Percentiles rank a stretch among this genome's conserved stretches.
phyloP scores from a whole-genome alignment of 768 basidiomycete genomes.

The Phanerochaete carnosa region DNA sequence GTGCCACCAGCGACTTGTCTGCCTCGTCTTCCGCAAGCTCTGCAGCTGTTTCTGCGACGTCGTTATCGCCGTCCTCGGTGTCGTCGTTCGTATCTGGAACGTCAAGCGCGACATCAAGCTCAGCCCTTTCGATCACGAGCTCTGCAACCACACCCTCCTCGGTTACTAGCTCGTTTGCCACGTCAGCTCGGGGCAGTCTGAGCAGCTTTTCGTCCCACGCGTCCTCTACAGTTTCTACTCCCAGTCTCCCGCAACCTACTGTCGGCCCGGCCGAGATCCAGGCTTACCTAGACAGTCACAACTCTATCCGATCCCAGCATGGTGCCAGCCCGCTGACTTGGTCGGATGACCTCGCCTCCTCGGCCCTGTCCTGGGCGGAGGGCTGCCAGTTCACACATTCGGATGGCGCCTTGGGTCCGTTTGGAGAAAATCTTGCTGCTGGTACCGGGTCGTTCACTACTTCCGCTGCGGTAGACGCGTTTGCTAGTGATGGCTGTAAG shows the following conservation, averaged over 20 bases:
- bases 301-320: constrained; percentile 53
- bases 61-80: background rate
- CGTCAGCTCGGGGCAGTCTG: background rate
- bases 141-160: background rate
- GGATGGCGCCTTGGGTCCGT: constrained; percentile 55
- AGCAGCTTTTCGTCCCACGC: background rate
- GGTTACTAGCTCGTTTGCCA: background rate
- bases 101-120: background rate
- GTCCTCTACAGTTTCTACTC: background rate
- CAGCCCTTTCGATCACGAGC: background rate
- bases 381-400: constrained; percentile 67
- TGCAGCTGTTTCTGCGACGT: background rate
- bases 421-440: constrained; percentile 73
- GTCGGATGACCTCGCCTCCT: constrained; percentile 50
- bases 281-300: constrained; percentile 57
- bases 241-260: constrained; percentile 34
- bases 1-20: background rate
- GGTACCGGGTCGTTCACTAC: constrained; percentile 56
- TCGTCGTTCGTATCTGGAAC: background rate
- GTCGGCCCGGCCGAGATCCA: constrained; percentile 26
- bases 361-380: constrained; percentile 66
- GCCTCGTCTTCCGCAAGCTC: background rate
- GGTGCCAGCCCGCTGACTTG: constrained; percentile 61
- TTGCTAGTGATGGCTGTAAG: constrained; percentile 49
- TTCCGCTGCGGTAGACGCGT: constrained; percentile 41